A percentile compares a stretch with the other conserved stretches of the same genome.
phyloP scores from a whole-genome alignment of 305 asterid species.

The Stenogyne calaminthoides region DNA sequence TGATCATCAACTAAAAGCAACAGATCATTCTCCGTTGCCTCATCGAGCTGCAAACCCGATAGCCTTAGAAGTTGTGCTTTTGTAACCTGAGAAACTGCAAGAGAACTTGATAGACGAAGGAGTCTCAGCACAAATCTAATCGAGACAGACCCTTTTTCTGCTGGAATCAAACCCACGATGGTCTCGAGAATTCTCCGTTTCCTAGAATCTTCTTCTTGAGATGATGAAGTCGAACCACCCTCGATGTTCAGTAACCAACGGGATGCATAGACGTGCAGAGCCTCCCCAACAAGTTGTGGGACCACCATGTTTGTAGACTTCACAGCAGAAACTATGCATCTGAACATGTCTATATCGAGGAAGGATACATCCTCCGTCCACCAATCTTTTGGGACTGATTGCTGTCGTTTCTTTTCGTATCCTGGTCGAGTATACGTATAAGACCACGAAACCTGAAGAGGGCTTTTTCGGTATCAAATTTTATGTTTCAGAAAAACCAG shows the following conservation, averaged over 20 bases:
- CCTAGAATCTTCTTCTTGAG: conserved; percentile 35
- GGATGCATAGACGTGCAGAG: conserved; percentile 72
- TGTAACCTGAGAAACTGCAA: conserved; percentile 52
- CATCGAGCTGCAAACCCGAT: conserved; percentile 61
- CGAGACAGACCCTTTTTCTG: conserved; percentile 68
- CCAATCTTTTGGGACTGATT: conserved; percentile 77
- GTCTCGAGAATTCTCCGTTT: conserved; percentile 56
- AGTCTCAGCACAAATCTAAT: conserved; percentile 60
- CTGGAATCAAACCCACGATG: conserved; percentile 61
- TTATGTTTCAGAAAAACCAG: conserved; percentile 1
- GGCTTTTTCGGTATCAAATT: conserved; percentile 24
- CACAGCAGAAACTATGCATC: conserved; percentile 54
- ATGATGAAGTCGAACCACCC: conserved; percentile 36
- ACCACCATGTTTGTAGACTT: conserved; percentile 51
- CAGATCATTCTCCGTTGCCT: conserved; percentile 57
- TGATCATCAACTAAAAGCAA: conserved; percentile 36
- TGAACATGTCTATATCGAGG: conserved; percentile 68
- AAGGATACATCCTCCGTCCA: conserved; percentile 82
- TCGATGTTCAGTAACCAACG: conserved; percentile 67
- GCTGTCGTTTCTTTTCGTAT: conserved; percentile 46
- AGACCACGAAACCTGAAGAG: conserved; percentile 76
- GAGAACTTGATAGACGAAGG: conserved; percentile 40
- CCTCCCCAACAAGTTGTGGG: conserved; percentile 80
- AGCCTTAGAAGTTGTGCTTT: conserved; percentile 62
- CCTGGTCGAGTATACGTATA: conserved; percentile 75